A percentile compares a stretch with the other conserved stretches of the same genome.
phyloP scores from a whole-genome alignment of 1,284 basidiomycete species.

The Cutaneotrichosporon sp. region DNA sequence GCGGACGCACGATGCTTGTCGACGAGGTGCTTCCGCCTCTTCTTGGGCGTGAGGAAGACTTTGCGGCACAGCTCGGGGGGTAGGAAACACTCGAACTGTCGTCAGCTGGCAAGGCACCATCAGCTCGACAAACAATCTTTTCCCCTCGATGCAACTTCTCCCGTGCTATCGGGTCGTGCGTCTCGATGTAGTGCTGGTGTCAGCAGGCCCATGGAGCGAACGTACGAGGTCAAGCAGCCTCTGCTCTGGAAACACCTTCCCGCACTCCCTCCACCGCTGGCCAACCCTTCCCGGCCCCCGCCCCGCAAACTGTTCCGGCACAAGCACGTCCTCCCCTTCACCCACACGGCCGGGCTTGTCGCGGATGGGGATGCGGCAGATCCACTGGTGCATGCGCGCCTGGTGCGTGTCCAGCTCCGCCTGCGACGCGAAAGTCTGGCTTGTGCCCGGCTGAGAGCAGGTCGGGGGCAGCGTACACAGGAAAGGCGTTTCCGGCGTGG shows the following conservation, averaged over 20 bases:
- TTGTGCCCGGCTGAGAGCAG: conserved; percentile 60
- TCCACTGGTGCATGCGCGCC: conserved; percentile 71
- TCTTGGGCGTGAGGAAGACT: conserved; percentile 68
- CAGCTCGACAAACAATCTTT: conserved; percentile 59
- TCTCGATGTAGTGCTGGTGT: conserved; percentile 73
- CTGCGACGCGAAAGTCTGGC: conserved; percentile 59
- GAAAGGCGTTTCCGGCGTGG: conserved; percentile 29
- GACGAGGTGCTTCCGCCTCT: conserved; percentile 73
- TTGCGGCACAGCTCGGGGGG: conserved; percentile 55
- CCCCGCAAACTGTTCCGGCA: conserved; percentile 28
- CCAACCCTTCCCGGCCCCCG: conserved; percentile 7
- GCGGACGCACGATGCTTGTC: conserved; percentile 57
- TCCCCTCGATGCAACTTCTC: conserved; percentile 73
- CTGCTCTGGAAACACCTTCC: conserved; percentile 78
- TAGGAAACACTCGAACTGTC: conserved; percentile 75
- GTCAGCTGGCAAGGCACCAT: conserved; percentile 5
- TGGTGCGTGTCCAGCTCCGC: conserved; percentile 74
- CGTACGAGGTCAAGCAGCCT: conserved; percentile 70
- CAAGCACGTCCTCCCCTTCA: conserved; percentile 34
- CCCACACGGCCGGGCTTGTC: conserved; percentile 22
- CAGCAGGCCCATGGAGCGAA: conserved; percentile 25
- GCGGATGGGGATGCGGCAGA: conserved; percentile 55
- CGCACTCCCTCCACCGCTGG: conserved; percentile 52
- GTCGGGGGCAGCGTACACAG: conserved; percentile 75
- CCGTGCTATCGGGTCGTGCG: conserved; percentile 73